Evolutionary conservation across 2,329 filamentous ascomycete genomes (phyloP), one percentile per base, ranked within the genome.

Genomic region (Fusarium sp.): DNA sequence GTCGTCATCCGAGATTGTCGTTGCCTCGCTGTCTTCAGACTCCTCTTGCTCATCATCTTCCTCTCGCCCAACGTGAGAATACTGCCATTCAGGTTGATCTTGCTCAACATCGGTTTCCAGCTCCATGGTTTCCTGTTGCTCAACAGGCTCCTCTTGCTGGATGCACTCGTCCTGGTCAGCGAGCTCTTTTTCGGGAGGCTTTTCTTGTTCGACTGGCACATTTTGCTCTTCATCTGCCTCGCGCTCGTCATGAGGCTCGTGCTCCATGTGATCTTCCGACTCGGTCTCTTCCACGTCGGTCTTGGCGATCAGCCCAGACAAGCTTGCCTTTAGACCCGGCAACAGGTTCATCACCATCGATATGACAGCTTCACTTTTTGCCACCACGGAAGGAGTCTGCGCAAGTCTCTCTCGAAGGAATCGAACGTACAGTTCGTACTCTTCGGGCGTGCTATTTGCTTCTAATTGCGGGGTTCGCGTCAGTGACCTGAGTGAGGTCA

Each of bases 301-400:
- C n/a, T 26, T 12, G 0, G n/a, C 3, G 13, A 23, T 43, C 14
- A 43, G 13, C n/a, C 21, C 16, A 7, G 12, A 16, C 34, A n/a
- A 2, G 0, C 16, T 10, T 16, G 44, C 13, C 45, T 65, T 41
- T 23, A 59, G 7, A n/a, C 41, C 34, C 5, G 60, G 45, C 3
- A 46, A 9, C 18, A 65, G 12, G 6, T 58, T 46, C 6, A 65
- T 14, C 4, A n/a, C 52, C 45, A 64, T 14, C 0, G 62, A 65
- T 26, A 65, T 51, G 0, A 28, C 60, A 14, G 60, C 52, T 50
- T 65, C 52, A 7, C 45, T 58, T 1, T 43, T 6, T 16, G 26
- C 2, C 0, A 48, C 51, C 0, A 18, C 2, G 0, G 2, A 13
- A 0, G 60, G 46, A 0, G 46, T 65, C 0, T 31, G 50, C 0